Percentiles rank a stretch among this genome's conserved stretches.
Conservation (phyloP, 2,329 filamentous ascomycete genomes). For the Trichoderma cornu-damae region DNA sequence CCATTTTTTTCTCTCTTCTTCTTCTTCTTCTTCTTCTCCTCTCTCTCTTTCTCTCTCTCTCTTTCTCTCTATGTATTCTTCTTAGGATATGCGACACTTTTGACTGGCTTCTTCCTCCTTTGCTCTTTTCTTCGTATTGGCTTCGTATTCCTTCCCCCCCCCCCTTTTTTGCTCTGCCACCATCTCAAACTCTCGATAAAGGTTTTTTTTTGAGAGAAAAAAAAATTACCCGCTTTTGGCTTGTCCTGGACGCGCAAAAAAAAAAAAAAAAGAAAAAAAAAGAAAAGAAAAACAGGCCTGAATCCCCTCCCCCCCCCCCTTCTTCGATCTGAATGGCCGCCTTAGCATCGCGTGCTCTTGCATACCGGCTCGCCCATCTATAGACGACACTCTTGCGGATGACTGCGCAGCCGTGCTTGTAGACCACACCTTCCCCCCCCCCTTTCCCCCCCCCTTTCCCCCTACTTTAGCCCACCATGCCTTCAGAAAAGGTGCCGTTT, state of each 20-base stretch:
- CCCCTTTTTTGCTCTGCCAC: not conserved
- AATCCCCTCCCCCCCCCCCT: too few relatives aligned
- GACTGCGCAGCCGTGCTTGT: conserved; percentile 1
- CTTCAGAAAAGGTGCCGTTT: conserved; percentile 39
- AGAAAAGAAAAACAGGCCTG: not conserved
- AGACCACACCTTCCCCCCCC: not conserved
- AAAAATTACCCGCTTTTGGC: not conserved
- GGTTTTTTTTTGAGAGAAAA: too few relatives aligned
- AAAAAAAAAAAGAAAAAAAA: too few relatives aligned
- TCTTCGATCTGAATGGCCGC: conserved; percentile 16
- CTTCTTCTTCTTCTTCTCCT: not conserved
- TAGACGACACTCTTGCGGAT: conserved; percentile 7
- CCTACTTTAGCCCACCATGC: conserved; percentile 25
- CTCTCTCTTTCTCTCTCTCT: too few relatives aligned
- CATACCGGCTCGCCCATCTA: not conserved
- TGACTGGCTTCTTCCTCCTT: not conserved
- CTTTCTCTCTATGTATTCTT: too few relatives aligned
- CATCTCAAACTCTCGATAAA: conserved; percentile 11
- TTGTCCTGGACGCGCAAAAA: too few relatives aligned
- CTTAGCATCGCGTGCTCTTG: conserved; percentile 12
- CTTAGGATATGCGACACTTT: conserved; percentile 2
- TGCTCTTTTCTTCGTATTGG: not conserved
- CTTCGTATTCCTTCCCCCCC: not conserved
- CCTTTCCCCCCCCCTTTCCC: not conserved
- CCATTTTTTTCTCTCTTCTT: not conserved